phyloP scores from a whole-genome alignment of 495 filamentous ascomycete species.

The Trichoderma virens region DNA sequence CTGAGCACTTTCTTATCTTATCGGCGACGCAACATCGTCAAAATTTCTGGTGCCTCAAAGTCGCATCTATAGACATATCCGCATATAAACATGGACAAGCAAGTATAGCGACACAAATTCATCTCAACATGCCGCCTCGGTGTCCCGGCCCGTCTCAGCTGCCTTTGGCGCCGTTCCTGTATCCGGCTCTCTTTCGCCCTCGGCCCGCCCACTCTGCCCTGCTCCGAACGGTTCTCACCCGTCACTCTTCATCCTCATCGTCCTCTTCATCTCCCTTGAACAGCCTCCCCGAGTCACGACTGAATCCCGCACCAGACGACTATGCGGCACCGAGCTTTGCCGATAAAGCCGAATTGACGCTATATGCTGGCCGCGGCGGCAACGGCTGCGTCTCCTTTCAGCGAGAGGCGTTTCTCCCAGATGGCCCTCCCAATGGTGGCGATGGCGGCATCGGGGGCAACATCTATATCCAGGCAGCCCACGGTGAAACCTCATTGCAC shows the following conservation, averaged over 20 bases:
- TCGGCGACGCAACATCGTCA: not conserved
- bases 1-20: conserved; percentile 10
- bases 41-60: not conserved
- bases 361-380: conserved; percentile 74
- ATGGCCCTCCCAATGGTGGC: conserved; percentile 94
- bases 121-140: conserved; percentile 36
- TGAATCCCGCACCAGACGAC: conserved; percentile 73
- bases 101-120: not conserved
- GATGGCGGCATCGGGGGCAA: conserved; percentile 88
- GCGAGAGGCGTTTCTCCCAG: conserved; percentile 75
- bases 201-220: conserved; percentile 24
- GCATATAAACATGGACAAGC: not conserved
- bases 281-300: conserved; percentile 42
- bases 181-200: conserved; percentile 45
- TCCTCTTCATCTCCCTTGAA: conserved; percentile 1
- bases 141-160: conserved; percentile 35
- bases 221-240: conserved; percentile 18
- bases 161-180: conserved; percentile 55
- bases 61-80: not conserved
- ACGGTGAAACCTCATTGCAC: conserved; percentile 83
- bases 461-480: conserved; percentile 89
- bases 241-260: not conserved
- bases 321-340: conserved; percentile 76
- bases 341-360: conserved; percentile 69
- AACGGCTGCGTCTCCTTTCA: conserved; percentile 91